Evolutionary conservation across 352 stramenopile genomes (phyloP), one percentile per base, ranked within the genome.

Genomic region (Ochromonadaceae sp.): DNA sequence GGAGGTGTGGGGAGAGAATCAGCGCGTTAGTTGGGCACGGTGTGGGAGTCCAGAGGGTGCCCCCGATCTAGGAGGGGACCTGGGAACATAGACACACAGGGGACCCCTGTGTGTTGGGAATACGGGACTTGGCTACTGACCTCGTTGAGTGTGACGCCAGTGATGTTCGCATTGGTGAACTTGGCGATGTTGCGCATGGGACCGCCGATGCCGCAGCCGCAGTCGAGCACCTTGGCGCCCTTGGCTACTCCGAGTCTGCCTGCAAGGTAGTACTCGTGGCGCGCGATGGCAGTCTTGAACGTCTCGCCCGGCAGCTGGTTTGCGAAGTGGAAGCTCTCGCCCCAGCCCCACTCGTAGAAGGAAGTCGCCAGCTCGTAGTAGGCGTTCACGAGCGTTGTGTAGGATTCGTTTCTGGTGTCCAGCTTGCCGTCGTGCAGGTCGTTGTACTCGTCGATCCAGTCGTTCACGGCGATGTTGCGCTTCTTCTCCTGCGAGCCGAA

Each of bases 301-400:
- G 34, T 35, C 26, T 63, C 55, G 22, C 55, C 70, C 17, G 67
- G 61, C 59, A 75, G 74, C 20, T 79, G 70, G 68, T 82, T 76
- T 14, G 81, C 77, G 68, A 90, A 91, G 65, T 91, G 83, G 67
- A 91, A 91, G 25, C 60, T 84, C 38, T 69, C 43, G 42, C 83
- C 82, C 82, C 82, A 90, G 30, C 82, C 82, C 77, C 78, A 87
- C 66, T 90, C 82, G 67, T 90, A 90, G 67, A 90, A 90, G 17
- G 83, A 60, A 7, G 82, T 88, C 30, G 79, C 79, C 15, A 90
- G 72, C 60, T 88, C 81, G 65, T 88, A 88, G 71, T 85, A 86
- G 30, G 72, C 71, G 65, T 83, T 81, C 15, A 84, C 75, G 38
- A 83, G 65, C 7, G 65, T 67, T 39, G 73, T 72, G 69, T 78